Evolutionary conservation across 805 yeast genomes (phyloP), one percentile per base, ranked within the genome.

Genomic region (Zygosaccharomyces lentus): DNA sequence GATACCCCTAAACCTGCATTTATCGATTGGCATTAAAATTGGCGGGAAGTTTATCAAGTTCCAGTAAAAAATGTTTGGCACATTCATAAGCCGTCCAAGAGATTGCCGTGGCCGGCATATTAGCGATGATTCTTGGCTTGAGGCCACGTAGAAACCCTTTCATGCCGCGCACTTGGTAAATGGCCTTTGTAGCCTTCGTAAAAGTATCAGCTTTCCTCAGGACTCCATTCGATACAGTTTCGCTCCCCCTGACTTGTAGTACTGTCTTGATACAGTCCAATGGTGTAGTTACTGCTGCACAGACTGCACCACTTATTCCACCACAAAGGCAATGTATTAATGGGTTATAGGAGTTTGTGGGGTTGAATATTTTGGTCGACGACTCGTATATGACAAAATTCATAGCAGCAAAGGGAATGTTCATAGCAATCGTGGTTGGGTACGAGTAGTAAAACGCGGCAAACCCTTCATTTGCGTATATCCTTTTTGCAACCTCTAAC

Each of bases 71-170:
- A 50, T 69, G 71, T 47, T 91, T 91, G 36, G 96, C 97, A 91
- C 90, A 87, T 66, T 91, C 99, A 67, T 91, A 91, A 23, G 96
- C 87, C 1, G 98, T 91, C 98, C 98, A 91, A 53, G 95, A 82
- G 51, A 91, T 89, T 16, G 98, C 98, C 7, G 98, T 91, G 37
- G 95, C 82, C 17, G 99, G 99, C 64, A 91, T 89, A 66, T 89
- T 89, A 54, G 93, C 85, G 26, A 91, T 81, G 46, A 93, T 81
- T 67, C 99, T 80, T 37, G 99, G 97, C 59, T 83, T 81, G 59
- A 88, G 73, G 15, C 99, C 99, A 55, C 95, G 76, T 58, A 76
- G 62, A 64, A 93, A 93, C 0, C 95, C 93, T 15, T 56, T 53
- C 52, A 73, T 59, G 6, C 90, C 90, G 38, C 80, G 80, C 38